Base-by-base conservation (phyloP, 108 stramenopile genomes). In the Chaetoceros tenuissimus region DNA sequence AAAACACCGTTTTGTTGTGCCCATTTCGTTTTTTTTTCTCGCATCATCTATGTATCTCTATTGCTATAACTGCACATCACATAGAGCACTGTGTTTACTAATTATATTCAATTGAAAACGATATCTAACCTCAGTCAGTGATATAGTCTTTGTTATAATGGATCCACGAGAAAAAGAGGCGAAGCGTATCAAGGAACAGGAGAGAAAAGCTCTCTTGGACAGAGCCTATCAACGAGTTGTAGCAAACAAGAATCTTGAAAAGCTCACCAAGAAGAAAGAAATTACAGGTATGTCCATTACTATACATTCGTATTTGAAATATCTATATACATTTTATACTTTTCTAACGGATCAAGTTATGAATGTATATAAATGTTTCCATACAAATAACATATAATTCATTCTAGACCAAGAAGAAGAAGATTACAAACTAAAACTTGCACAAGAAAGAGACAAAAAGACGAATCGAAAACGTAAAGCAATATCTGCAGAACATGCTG, bases 131-230 rank as follows among this genome's bases (percentile, higher is more conserved):
- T n/a, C n/a, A n/a, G n/a, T n/a, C n/a, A n/a, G n/a, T n/a, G n/a
- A n/a, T n/a, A n/a, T n/a, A n/a, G n/a, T n/a, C n/a, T n/a, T n/a
- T n/a, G n/a, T 10, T 40, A 40, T 13, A 40, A 75, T 75, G 74
- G 74, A 75, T 55, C 74, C 74, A 22, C 76, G 76, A 20, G 72
- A 73, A 31, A 53, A 72, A 46, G 76, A 77, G 48, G 72, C 68
- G 20, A 66, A 47, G 46, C 54, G 66, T 55, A 64, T 50, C 34
- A 70, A 62, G 43, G 29, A 66, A 48, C 64, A 73, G 25, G 51
- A 63, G 57, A 65, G 44, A 40, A 52, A 67, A 46, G 72, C 59
- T 29, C 46, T 77, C 7, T 53, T 77, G 19, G 72, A 77, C 34
- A 48, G 66, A 28, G 76, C 76, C 10, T 77, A 69, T 57, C 69